A percentile compares a stretch with the other conserved stretches of the same genome.
These are phyloP conservation scores for Diaporthe citrichinensis DNA, from an alignment of 2,329 filamentous ascomycete genomes.

Conservation along the genomic window DNA sequence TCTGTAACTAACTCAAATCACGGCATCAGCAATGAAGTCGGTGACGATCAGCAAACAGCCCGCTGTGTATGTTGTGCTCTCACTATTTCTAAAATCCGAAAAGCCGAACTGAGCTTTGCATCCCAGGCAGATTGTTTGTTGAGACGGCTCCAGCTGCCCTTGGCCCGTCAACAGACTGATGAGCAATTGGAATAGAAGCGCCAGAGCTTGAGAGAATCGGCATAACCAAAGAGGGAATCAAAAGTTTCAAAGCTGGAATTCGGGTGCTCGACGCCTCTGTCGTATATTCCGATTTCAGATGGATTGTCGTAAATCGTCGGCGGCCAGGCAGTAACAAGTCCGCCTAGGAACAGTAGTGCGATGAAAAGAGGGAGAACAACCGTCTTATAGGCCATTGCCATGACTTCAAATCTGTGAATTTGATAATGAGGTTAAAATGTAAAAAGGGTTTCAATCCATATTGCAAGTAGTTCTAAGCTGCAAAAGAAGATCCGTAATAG, in stretches of 20 bases:
- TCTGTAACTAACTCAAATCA: too few species aligned
- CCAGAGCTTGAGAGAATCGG: background rate
- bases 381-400: background rate
- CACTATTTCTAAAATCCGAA: too few species aligned
- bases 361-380: background rate
- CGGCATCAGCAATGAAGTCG: too few species aligned
- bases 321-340: background rate
- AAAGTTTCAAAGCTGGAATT: background rate
- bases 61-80: too few species aligned
- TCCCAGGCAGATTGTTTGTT: too few species aligned
- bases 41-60: too few species aligned
- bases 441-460: accelerated
- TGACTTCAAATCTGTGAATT: background rate
- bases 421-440: background rate
- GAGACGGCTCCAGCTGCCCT: too few species aligned
- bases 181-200: background rate
- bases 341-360: background rate
- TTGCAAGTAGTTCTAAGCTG: accelerated
- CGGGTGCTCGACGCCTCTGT: too few species aligned
- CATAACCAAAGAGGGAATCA: background rate
- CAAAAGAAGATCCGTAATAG: background rate
- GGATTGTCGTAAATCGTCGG: background rate
- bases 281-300: background rate
- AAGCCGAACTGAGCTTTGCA: too few species aligned
- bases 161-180: background rate